phyloP scores from a whole-genome alignment of 257 asterid species.

The Salvia hispanica region DNA sequence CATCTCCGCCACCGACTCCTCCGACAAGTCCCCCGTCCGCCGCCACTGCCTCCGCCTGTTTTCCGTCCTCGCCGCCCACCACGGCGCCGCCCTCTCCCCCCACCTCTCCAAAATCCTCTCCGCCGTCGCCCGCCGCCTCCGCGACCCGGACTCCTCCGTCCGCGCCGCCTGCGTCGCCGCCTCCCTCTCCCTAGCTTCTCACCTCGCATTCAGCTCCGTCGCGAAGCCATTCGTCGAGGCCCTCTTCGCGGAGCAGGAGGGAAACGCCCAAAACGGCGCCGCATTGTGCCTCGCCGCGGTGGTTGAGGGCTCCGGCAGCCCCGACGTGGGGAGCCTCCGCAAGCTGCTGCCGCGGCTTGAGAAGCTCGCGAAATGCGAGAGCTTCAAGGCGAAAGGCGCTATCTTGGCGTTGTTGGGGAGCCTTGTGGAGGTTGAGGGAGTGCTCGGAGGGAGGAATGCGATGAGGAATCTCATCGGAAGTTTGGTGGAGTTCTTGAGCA shows the following conservation, averaged over 20 bases:
- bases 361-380: conserved; percentile 33
- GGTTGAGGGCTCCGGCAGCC: conserved; percentile 55
- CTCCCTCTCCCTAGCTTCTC: conserved; percentile 50
- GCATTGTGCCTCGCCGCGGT: conserved; percentile 69
- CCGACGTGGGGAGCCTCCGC: conserved; percentile 56
- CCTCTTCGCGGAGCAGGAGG: conserved; percentile 65
- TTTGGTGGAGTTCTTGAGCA: too few relatives aligned
- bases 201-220: conserved; percentile 52
- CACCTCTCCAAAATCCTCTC: conserved; percentile 67
- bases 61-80: conserved; percentile 62
- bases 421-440: too few relatives aligned
- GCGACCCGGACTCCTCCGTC: conserved; percentile 74
- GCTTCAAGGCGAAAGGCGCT: too few relatives aligned
- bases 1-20: conserved; percentile 68
- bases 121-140: conserved; percentile 75
- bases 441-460: too few relatives aligned
- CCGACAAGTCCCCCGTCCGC: conserved; percentile 74
- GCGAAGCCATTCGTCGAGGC: conserved; percentile 73
- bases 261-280: conserved; percentile 53
- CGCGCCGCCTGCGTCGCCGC: conserved; percentile 73
- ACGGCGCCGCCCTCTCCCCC: conserved; percentile 62
- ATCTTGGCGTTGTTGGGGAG: too few relatives aligned
- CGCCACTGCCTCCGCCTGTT: conserved; percentile 71
- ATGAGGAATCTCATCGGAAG: too few relatives aligned
- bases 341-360: conserved; percentile 57